Evolutionary conservation across 306 rosid genomes (phyloP).

Genomic region (Glycine soja): DNA sequence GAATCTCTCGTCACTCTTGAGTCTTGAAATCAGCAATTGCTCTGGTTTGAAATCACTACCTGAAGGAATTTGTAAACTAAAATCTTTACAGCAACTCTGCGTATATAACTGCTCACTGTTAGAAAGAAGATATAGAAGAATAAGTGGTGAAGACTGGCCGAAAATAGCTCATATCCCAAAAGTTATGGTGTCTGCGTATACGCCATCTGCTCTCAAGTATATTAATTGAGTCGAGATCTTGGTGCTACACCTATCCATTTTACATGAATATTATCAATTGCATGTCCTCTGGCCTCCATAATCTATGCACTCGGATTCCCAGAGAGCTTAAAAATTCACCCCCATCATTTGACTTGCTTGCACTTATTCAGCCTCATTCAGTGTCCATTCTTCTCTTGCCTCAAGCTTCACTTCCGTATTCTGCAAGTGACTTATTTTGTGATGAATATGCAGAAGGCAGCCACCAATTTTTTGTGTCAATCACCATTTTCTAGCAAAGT

Average conservation of each 20-base stretch:
- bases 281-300: neutral
- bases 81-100: conserved; percentile 3
- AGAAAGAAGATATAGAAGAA: conserved; percentile 8
- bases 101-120: conserved; percentile 6
- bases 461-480: neutral
- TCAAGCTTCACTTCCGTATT: neutral
- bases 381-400: conserved; percentile 1
- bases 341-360: neutral
- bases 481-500: neutral
- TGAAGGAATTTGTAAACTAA: conserved; percentile 19
- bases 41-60: conserved; percentile 20
- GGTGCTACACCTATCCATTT: neutral
- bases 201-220: conserved; percentile 17
- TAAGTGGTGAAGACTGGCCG: conserved; percentile 19
- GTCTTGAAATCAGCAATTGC: conserved; percentile 11
- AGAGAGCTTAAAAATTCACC: neutral
- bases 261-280: neutral
- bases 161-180: conserved; percentile 37
- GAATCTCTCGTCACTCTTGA: conserved; percentile 28
- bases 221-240: conserved; percentile 22
- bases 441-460: neutral
- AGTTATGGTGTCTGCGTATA: neutral
- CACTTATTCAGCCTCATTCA: neutral
- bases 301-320: neutral
- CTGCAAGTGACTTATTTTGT: neutral